Percentiles rank a stretch among this genome's conserved stretches.
Evolutionary conservation across 192 early-diverging fungal species (phyloP).

Genomic region (Coemansia sp.): DNA sequence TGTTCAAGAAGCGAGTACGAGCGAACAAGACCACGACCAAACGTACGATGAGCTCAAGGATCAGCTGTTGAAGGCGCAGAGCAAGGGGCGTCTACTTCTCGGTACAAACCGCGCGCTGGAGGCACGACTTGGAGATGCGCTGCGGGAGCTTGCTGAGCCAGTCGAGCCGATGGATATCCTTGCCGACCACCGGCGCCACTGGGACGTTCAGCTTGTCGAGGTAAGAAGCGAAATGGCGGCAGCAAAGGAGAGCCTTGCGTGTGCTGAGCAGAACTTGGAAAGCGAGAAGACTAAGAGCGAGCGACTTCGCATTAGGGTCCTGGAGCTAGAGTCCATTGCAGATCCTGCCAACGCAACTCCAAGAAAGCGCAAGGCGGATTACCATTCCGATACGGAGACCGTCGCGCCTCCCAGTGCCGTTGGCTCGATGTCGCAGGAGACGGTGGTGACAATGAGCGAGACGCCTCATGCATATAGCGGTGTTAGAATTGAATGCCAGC

Average conservation of each 20-base stretch:
- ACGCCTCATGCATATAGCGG: not conserved
- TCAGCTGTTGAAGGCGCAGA: constrained; percentile 8
- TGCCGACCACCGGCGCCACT: constrained; percentile 7
- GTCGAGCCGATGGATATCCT: constrained; percentile 6
- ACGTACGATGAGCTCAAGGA: constrained; percentile 2
- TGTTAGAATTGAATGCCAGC: not conserved
- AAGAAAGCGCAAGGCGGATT: constrained; percentile 19
- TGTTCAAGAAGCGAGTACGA: constrained; percentile 15
- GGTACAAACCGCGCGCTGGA: constrained; percentile 24
- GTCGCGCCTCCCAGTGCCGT: not conserved
- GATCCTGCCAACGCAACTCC: constrained; percentile 4
- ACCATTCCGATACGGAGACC: not conserved
- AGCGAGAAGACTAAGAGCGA: constrained; percentile 7
- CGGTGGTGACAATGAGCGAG: not conserved
- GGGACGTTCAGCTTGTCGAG: constrained; percentile 29
- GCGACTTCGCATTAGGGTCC: constrained; percentile 7
- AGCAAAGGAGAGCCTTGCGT: not conserved
- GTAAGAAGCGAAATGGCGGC: not conserved
- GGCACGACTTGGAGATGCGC: constrained; percentile 19
- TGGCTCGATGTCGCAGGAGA: not conserved
- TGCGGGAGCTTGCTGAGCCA: constrained; percentile 10
- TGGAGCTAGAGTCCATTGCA: constrained; percentile 1
- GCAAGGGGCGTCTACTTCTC: constrained; percentile 21
- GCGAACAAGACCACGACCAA: constrained; percentile 1
- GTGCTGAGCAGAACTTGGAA: constrained; percentile 6